Conservation (phyloP, 2,329 filamentous ascomycete genomes). For the Alternaria sp. region DNA sequence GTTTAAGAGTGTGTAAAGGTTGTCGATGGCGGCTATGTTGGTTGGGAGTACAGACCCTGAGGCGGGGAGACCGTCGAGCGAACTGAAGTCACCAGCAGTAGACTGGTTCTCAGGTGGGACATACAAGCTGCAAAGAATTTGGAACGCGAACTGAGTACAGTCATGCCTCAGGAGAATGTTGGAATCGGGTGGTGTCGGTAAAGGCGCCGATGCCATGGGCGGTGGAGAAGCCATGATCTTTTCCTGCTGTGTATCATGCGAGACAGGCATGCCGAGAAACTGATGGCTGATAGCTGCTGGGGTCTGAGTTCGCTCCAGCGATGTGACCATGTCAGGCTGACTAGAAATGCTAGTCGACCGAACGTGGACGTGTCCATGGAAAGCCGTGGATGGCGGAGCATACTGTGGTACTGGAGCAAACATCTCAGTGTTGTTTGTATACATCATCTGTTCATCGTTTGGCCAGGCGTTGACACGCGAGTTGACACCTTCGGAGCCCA, state of each 20-base stretch:
- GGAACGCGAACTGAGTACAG: constrained; percentile 47
- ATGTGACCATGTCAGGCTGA: constrained; percentile 40
- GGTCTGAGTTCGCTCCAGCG: constrained; percentile 33
- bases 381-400: constrained; percentile 25
- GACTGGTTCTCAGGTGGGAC: constrained; percentile 37
- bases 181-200: constrained; percentile 37
- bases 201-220: constrained; percentile 34
- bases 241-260: constrained; percentile 26
- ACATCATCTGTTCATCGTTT: constrained; percentile 42
- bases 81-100: constrained; percentile 32
- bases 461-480: constrained; percentile 39
- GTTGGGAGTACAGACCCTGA: constrained; percentile 41
- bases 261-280: constrained; percentile 33
- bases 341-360: constrained; percentile 40
- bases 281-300: constrained; percentile 34
- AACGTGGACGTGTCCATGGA: constrained; percentile 33
- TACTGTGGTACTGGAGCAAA: constrained; percentile 38
- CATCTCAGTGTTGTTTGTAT: constrained; percentile 34
- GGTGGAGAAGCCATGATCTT: constrained; percentile 34
- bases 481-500: constrained; percentile 37
- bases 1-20: constrained; percentile 38
- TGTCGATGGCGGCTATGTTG: constrained; percentile 45
- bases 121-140: constrained; percentile 44
- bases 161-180: constrained; percentile 37
- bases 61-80: constrained; percentile 33